Conservation (phyloP, 2,329 filamentous ascomycete species). For the Penicillium sp. region DNA sequence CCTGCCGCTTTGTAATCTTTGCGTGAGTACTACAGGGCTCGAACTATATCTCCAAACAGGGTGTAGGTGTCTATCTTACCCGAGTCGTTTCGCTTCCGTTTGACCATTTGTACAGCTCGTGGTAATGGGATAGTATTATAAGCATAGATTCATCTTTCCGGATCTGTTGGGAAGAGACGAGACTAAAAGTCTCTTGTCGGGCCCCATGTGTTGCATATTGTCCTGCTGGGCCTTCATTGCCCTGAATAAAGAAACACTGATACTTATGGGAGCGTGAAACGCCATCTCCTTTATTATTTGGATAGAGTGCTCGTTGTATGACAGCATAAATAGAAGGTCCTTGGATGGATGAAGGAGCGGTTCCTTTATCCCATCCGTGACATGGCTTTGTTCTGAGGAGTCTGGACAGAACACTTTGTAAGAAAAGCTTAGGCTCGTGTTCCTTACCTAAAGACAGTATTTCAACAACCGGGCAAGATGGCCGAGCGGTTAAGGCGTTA, state of each 20-base stretch:
- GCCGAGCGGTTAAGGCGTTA: constrained; percentile 22
- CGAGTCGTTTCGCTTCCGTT: not conserved
- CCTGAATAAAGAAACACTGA: not conserved
- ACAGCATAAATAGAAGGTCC: not conserved
- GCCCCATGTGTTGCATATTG: not conserved
- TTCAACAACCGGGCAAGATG: constrained; percentile 17
- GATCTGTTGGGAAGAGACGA: not conserved
- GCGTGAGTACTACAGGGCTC: not conserved
- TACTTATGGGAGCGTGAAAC: not conserved
- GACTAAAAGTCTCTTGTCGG: not conserved
- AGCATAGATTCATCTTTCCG: not conserved
- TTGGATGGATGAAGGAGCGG: not conserved
- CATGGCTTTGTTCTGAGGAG: not conserved
- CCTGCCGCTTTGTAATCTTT: not conserved
- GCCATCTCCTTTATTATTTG: not conserved
- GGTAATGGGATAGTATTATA: not conserved
- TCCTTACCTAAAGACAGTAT: not conserved
- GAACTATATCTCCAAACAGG: not conserved
- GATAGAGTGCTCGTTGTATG: not conserved
- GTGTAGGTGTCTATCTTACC: not conserved
- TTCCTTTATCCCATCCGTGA: not conserved
- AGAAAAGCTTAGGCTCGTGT: not conserved
- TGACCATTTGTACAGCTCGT: not conserved
- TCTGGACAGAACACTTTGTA: not conserved
- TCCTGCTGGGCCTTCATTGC: not conserved